These are phyloP conservation scores for Brasilioporus rufonigricans DNA, from an alignment of 768 basidiomycete species.

Conservation along the genomic window DNA sequence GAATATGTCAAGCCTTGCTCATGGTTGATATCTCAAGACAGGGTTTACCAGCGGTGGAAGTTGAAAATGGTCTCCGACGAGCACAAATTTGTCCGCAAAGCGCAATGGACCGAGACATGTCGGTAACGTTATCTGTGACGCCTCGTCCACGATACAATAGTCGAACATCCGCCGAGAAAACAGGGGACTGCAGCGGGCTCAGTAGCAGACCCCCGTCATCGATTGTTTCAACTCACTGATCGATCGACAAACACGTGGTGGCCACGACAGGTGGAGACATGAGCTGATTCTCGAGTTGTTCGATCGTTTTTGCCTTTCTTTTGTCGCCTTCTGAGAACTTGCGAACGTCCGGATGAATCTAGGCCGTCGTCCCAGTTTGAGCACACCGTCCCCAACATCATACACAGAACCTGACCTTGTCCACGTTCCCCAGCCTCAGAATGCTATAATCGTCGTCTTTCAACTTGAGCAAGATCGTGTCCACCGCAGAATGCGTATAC, in stretches of 20 bases:
- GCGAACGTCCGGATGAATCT: slow-evolving; percentile 84
- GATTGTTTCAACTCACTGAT: slow-evolving; percentile 64
- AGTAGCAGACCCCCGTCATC: slow-evolving; percentile 1
- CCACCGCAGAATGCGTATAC: slow-evolving; percentile 98
- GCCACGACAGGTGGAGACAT: slow-evolving; percentile 93
- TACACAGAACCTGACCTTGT: slow-evolving; percentile 61
- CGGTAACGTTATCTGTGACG: slow-evolving; percentile 95
- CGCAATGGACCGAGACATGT: slow-evolving; percentile 93
- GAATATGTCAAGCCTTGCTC: background rate
- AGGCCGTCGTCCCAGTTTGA: slow-evolving; percentile 1
- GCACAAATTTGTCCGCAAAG: slow-evolving; percentile 85
- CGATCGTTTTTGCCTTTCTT: slow-evolving; percentile 60
- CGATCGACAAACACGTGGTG: slow-evolving; percentile 90
- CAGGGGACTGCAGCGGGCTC: slow-evolving; percentile 55
- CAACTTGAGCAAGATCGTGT: slow-evolving; percentile 90
- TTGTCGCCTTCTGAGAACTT: slow-evolving; percentile 65
- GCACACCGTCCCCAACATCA: background rate
- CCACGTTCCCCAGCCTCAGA: slow-evolving; percentile 82
- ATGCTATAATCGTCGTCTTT: slow-evolving; percentile 67
- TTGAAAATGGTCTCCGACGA: slow-evolving; percentile 97
- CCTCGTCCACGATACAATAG: slow-evolving; percentile 97
- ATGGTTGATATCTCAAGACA: background rate
- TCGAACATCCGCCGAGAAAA: slow-evolving; percentile 87
- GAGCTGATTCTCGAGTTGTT: slow-evolving; percentile 78
- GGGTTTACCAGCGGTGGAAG: slow-evolving; percentile 82